These are phyloP conservation scores for Hypholoma fasciculare DNA, from an alignment of 768 basidiomycete genomes.

Conservation along the genomic window DNA sequence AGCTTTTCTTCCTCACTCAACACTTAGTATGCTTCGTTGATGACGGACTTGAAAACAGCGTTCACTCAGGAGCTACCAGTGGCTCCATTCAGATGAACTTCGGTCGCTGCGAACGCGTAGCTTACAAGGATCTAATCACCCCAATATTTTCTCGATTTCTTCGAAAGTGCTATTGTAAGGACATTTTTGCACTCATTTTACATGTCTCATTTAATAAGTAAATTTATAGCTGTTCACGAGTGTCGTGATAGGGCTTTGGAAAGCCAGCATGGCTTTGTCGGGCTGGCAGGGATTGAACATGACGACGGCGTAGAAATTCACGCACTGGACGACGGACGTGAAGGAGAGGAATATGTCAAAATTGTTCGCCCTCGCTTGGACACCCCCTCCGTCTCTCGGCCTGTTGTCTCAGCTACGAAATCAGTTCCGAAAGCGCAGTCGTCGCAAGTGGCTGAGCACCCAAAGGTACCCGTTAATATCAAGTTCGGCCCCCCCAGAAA, in stretches of 20 bases:
- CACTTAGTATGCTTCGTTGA: too few relatives aligned
- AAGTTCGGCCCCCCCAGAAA: too few relatives aligned
- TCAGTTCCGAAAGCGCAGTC: too few relatives aligned
- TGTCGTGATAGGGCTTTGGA: slow-evolving; percentile 10
- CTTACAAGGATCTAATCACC: slow-evolving; percentile 8
- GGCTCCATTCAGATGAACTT: slow-evolving; percentile 19
- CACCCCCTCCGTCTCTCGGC: too few relatives aligned
- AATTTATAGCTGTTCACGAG: slow-evolving; percentile 10
- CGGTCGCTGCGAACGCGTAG: slow-evolving; percentile 8
- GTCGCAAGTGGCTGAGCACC: too few relatives aligned
- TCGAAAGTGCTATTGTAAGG: slow-evolving; percentile 16
- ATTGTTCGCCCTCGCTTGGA: too few relatives aligned
- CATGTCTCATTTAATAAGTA: background rate
- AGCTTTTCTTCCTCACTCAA: too few relatives aligned
- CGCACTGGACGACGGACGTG: too few relatives aligned
- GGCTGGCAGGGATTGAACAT: background rate
- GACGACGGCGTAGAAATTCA: background rate
- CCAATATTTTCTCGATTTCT: slow-evolving; percentile 18
- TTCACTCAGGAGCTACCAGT: slow-evolving; percentile 17
- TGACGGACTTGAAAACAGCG: slow-evolving; percentile 6
- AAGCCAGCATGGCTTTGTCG: background rate
- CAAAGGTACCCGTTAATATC: too few relatives aligned
- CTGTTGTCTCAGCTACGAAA: too few relatives aligned
- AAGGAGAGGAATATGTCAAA: too few relatives aligned
- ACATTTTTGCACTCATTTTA: background rate